Conservation (phyloP, 2,329 filamentous ascomycete genomes). For the Ramichloridium luteum region DNA sequence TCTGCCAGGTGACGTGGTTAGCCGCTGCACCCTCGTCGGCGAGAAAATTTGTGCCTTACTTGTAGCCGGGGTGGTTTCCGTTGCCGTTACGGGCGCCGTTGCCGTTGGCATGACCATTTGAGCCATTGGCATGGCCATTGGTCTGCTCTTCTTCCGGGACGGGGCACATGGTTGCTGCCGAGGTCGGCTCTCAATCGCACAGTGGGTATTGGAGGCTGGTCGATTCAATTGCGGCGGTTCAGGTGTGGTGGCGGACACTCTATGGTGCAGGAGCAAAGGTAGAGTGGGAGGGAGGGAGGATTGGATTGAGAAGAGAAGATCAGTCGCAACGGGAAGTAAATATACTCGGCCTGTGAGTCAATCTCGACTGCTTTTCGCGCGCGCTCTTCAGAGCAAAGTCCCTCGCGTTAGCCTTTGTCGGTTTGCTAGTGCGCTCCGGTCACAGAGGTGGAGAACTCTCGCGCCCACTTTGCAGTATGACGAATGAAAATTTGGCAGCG, state of each 20-base stretch:
- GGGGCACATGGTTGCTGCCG: slow-evolving; percentile 21
- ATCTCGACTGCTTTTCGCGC: too few species aligned
- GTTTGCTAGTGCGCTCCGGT: too few species aligned
- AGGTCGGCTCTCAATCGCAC: not conserved
- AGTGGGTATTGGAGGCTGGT: not conserved
- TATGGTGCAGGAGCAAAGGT: not conserved
- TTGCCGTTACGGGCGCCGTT: slow-evolving; percentile 10
- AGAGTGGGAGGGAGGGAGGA: not conserved
- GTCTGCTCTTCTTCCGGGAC: slow-evolving; percentile 18
- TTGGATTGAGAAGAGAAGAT: not conserved
- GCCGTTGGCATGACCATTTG: slow-evolving; percentile 15
- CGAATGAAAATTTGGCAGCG: too few species aligned
- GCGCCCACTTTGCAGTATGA: too few species aligned
- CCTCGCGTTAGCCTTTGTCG: too few species aligned
- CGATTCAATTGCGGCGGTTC: too few species aligned
- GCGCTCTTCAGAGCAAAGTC: too few species aligned
- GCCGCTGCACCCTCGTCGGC: too few species aligned
- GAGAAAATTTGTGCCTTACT: slow-evolving; percentile 8
- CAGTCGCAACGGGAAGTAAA: not conserved
- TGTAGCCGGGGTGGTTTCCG: slow-evolving; percentile 16
- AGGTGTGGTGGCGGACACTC: not conserved
- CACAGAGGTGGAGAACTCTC: too few species aligned
- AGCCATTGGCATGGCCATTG: slow-evolving; percentile 21
- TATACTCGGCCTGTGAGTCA: too few species aligned
- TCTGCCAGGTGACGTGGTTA: slow-evolving; percentile 8